phyloP scores from a whole-genome alignment of 129 eudicot species.

The Flaveria ramosissima region DNA sequence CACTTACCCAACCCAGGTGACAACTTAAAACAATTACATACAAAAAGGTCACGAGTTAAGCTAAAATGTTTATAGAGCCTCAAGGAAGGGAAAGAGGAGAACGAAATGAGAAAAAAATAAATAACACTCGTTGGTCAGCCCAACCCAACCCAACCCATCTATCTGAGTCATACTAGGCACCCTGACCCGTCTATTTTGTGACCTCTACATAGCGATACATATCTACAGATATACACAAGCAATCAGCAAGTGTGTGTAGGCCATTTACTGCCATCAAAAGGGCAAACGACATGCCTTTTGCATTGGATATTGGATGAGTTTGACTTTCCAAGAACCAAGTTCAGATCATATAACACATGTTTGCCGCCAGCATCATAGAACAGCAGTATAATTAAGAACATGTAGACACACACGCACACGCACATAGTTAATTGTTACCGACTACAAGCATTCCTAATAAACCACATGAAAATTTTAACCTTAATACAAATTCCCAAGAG shows the following conservation, averaged over 20 bases:
- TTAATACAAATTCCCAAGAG: slow-evolving; percentile 11
- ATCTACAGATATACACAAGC: neutral
- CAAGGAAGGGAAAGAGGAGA: too few species aligned
- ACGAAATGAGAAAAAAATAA: too few species aligned
- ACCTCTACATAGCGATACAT: neutral
- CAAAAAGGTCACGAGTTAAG: too few species aligned
- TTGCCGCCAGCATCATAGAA: slow-evolving; percentile 23
- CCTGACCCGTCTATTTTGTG: neutral
- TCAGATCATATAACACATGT: slow-evolving; percentile 22
- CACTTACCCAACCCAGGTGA: too few species aligned
- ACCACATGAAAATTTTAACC: slow-evolving; percentile 32
- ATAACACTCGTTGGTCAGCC: neutral
- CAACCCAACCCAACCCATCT: neutral
- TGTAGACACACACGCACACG: slow-evolving; percentile 4
- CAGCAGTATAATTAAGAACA: slow-evolving; percentile 10
- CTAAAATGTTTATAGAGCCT: too few species aligned
- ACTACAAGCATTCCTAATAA: slow-evolving; percentile 33
- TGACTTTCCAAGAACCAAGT: slow-evolving; percentile 17
- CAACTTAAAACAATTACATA: too few species aligned
- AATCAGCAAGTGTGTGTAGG: neutral
- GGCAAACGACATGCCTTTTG: neutral
- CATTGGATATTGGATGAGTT: slow-evolving; percentile 16
- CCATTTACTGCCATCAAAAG: slow-evolving; percentile 5
- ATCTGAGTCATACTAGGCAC: neutral
- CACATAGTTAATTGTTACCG: slow-evolving; percentile 25